These are phyloP conservation scores for Picocystis sp. DNA, from an alignment of 163 green algal genomes.

Conservation along the genomic window DNA sequence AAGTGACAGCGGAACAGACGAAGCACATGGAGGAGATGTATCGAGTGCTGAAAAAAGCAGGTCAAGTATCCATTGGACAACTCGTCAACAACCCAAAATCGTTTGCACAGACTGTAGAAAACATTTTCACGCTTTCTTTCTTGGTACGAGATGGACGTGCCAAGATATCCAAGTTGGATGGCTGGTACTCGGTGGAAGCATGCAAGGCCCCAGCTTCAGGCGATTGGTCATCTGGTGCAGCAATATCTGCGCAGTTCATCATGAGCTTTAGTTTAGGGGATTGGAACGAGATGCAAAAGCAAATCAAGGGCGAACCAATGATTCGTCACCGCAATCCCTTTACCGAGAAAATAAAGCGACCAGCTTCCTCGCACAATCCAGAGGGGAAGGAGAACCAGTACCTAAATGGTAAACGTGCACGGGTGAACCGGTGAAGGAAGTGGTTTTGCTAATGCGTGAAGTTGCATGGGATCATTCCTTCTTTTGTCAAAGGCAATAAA, in stretches of 20 bases:
- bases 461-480: too few species aligned
- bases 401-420: too few species aligned
- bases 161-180: background rate
- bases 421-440: too few species aligned
- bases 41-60: slow-evolving; percentile 5
- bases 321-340: too few species aligned
- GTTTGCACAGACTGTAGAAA: slow-evolving; percentile 11
- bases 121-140: slow-evolving; percentile 10
- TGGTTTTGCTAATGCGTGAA: too few species aligned
- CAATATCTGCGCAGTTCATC: background rate
- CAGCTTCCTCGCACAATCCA: too few species aligned
- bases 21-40: slow-evolving; percentile 1
- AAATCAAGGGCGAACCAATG: too few species aligned
- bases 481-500: too few species aligned
- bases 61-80: background rate
- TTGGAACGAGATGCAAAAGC: background rate
- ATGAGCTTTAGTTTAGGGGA: background rate
- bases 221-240: too few species aligned
- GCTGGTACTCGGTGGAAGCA: background rate
- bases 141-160: slow-evolving; percentile 3
- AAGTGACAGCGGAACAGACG: background rate
- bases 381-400: too few species aligned
- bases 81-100: slow-evolving; percentile 4
- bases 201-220: too few species aligned
- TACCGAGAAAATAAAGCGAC: too few species aligned